phyloP scores from a whole-genome alignment of 1,284 basidiomycete genomes.

The Rhodotorula sp. region DNA sequence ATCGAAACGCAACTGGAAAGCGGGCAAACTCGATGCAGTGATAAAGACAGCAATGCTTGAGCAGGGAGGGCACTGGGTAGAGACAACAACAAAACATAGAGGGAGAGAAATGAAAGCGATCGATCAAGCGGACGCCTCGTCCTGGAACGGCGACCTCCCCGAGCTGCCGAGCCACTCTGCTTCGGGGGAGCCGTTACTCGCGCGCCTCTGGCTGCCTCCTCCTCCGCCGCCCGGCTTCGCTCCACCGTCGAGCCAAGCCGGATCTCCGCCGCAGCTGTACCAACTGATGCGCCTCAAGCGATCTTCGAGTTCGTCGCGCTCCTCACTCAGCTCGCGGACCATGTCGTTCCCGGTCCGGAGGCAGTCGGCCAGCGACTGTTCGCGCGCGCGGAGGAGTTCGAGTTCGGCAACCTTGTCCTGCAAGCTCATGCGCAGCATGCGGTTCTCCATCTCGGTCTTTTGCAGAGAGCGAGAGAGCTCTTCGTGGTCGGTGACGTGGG shows the following conservation, averaged over 20 bases:
- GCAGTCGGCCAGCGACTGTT: neutral
- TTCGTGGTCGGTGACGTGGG: neutral
- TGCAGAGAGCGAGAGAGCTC: neutral
- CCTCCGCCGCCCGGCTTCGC: neutral
- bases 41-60: neutral
- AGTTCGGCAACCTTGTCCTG: conserved; percentile 2
- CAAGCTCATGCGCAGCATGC: neutral
- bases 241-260: neutral
- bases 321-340: neutral
- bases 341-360: neutral
- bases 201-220: neutral
- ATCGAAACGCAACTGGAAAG: no score
- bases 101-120: no score
- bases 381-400: neutral
- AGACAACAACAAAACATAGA: neutral
- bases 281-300: neutral
- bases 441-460: conserved; percentile 1
- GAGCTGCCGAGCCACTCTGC: neutral
- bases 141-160: neutral
- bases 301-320: conserved; percentile 5
- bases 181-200: neutral
- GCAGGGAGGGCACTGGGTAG: neutral
- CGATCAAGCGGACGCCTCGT: neutral
- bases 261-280: neutral
- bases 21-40: neutral